Conservation (phyloP, 306 rosid genomes). For the Vachellia pachyceras region DNA sequence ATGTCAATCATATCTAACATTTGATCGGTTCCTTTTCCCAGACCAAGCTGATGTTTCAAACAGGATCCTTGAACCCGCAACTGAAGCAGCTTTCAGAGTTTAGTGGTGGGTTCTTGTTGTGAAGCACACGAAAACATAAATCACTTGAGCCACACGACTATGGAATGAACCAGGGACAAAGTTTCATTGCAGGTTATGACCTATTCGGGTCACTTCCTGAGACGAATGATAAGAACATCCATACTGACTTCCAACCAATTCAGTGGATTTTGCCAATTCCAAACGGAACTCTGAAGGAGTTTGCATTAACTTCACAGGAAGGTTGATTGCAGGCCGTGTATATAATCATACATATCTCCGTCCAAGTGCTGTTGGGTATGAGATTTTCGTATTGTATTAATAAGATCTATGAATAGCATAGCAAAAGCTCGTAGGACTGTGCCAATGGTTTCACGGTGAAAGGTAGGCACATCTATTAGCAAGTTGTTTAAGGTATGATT, state of each 20-base stretch:
- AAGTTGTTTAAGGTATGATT: not conserved
- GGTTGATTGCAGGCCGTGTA: constrained; percentile 29
- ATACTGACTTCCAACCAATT: constrained; percentile 23
- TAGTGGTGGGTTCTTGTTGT: constrained; percentile 43
- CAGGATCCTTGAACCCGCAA: constrained; percentile 40
- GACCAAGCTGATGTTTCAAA: constrained; percentile 39
- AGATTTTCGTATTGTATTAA: constrained; percentile 20
- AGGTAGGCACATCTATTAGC: not conserved
- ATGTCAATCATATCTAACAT: constrained; percentile 29
- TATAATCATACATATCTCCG: not conserved
- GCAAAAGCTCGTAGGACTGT: not conserved
- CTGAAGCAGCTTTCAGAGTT: constrained; percentile 41
- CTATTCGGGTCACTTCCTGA: too few species aligned
- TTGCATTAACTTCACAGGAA: constrained; percentile 29
- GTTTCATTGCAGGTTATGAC: constrained; percentile 42
- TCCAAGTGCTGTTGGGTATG: constrained; percentile 7
- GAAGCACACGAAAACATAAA: not conserved
- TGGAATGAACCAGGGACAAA: not conserved
- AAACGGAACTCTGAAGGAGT: constrained; percentile 25
- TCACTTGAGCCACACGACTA: not conserved
- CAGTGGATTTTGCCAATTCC: constrained; percentile 37
- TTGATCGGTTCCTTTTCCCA: constrained; percentile 19
- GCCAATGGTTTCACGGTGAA: not conserved
- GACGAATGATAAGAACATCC: constrained; percentile 35
- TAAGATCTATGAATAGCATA: not conserved